These are phyloP conservation scores for Penicillium turbatum DNA, from an alignment of 495 filamentous ascomycete genomes.

Conservation along the genomic window DNA sequence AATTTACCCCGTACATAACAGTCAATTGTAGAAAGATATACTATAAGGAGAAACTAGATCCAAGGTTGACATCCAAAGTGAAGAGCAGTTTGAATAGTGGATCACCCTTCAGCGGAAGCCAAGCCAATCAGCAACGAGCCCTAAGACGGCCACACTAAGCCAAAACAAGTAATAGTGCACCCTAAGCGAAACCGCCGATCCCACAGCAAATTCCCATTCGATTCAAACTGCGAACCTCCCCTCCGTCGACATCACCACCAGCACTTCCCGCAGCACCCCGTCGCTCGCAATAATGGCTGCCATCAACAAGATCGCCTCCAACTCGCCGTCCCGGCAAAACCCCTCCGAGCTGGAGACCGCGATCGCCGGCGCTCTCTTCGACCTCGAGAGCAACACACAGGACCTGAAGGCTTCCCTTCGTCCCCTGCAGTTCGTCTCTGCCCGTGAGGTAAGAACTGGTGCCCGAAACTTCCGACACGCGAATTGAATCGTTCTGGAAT, in stretches of 20 bases:
- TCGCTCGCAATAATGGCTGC: conserved; percentile 57
- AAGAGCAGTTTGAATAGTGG: background rate
- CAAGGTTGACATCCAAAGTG: conserved; percentile 12
- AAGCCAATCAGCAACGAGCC: conserved; percentile 5
- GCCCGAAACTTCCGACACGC: background rate
- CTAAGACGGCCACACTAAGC: conserved; percentile 23
- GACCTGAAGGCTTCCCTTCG: conserved; percentile 91
- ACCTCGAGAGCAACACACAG: conserved; percentile 94
- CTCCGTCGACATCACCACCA: conserved; percentile 35
- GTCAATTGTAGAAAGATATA: background rate
- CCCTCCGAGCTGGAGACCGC: conserved; percentile 92
- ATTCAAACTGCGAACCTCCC: conserved; percentile 33
- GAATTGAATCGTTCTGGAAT: conserved; percentile 13
- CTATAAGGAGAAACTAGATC: background rate
- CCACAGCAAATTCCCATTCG: conserved; percentile 40
- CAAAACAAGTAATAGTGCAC: conserved; percentile 24
- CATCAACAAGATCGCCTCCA: conserved; percentile 95
- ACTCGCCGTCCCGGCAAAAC: conserved; percentile 87
- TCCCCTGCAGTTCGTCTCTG: conserved; percentile 94
- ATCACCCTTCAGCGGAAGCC: background rate
- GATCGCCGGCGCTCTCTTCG: conserved; percentile 93
- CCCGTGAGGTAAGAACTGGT: conserved; percentile 84
- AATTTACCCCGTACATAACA: background rate
- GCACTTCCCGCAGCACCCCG: conserved; percentile 39
- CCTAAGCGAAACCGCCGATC: conserved; percentile 44